A percentile compares a stretch with the other conserved stretches of the same genome.
phyloP scores from a whole-genome alignment of 805 yeast genomes.

The Lipomyces orientalis region DNA sequence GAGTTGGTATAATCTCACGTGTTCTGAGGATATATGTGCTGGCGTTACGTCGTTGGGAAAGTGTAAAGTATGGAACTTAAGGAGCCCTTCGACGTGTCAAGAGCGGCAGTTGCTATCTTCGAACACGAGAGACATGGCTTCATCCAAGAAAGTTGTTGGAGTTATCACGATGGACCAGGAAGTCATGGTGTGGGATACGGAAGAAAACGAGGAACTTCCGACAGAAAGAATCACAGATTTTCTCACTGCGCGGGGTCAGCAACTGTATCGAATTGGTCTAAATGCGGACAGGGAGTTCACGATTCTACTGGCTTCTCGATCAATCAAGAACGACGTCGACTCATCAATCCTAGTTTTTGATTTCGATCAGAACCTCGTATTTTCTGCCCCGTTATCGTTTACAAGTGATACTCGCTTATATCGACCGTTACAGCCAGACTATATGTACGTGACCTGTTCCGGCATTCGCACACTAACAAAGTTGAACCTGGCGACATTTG shows the following conservation, averaged over 20 bases:
- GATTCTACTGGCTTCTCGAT: slow-evolving; percentile 26
- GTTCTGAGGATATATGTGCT: slow-evolving; percentile 35
- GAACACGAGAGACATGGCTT: slow-evolving; percentile 35
- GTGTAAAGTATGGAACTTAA: slow-evolving; percentile 32
- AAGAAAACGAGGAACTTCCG: slow-evolving; percentile 24
- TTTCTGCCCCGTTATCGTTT: slow-evolving; percentile 19
- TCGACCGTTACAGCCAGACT: slow-evolving; percentile 28
- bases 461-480: slow-evolving; percentile 34
- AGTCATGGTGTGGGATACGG: slow-evolving; percentile 37
- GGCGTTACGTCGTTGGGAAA: slow-evolving; percentile 37
- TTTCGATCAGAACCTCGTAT: slow-evolving; percentile 32
- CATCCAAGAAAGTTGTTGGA: slow-evolving; percentile 26
- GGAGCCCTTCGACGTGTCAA: slow-evolving; percentile 33
- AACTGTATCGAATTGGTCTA: slow-evolving; percentile 22
- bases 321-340: slow-evolving; percentile 23
- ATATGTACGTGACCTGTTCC: slow-evolving; percentile 34
- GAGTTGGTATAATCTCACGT: slow-evolving; percentile 36
- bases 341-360: slow-evolving; percentile 26
- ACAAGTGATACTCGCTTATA: slow-evolving; percentile 24
- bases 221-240: slow-evolving; percentile 15
- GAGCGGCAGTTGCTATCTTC: slow-evolving; percentile 35
- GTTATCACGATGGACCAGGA: slow-evolving; percentile 32
- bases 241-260: slow-evolving; percentile 8
- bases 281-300: slow-evolving; percentile 26
- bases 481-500: slow-evolving; percentile 21